Evolutionary conservation across 208 protist species (phyloP), one percentile per base, ranked within the genome.

Genomic region (Zelonia costaricensis): DNA sequence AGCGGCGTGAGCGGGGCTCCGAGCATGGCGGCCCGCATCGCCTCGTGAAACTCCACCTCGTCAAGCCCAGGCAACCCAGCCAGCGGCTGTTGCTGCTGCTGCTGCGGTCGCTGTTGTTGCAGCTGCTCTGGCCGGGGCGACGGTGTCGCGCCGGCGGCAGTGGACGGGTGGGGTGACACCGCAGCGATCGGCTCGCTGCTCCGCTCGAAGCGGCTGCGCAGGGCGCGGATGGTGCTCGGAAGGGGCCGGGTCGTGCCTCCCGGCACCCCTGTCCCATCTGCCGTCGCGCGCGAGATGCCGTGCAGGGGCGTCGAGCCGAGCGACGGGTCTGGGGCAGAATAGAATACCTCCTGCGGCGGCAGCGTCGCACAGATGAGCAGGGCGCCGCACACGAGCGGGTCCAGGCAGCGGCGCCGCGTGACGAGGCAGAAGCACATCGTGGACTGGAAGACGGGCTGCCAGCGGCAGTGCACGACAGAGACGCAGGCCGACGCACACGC

Each of bases 361-460:
- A 56, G 27, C 20, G 49, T 49, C 10, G 48, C 42, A 27, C 25
- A 25, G 20, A 58, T 18, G 13, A 80, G 61, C 16, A 82, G 42
- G 3, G 69, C 58, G 20, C 80, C 78, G 44, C 49, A 78, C 10
- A 91, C 77, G 46, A 74, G 55, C 18, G 77, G 73, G 67, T 94
- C 88, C 1, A 88, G 61, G 56, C 88, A 94, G 45, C 88, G 84
- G n/a, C 78, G 74, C 3, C 80, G 81, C 31, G 77, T 82, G 8
- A 94, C 84, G 0, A 82, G 88, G 60, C 88, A 94, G 76, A 86
- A 94, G 52, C 82, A 86, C 78, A 91, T 80, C 3, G 81, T 90
- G 30, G 74, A 77, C 53, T 78, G 82, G 57, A 93, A 93, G 48
- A 71, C 49, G 0, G 80, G 76, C 55, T 78, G 77, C 78, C 66